Percentiles rank a stretch among this genome's conserved stretches.
Conservation (phyloP, 768 basidiomycete genomes). For the Gautieria morchelliformis region DNA sequence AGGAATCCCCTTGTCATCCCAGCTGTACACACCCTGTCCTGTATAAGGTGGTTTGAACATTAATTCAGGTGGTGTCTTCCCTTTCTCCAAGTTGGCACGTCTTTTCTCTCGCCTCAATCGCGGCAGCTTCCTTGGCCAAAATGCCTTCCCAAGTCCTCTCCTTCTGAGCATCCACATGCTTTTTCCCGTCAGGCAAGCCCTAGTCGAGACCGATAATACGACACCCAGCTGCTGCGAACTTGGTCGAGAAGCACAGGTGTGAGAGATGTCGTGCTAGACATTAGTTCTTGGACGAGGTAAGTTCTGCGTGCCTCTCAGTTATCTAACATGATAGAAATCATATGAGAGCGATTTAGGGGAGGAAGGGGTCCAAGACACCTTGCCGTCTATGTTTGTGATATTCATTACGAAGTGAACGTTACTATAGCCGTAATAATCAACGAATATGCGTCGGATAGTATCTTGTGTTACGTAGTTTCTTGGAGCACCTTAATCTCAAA, state of each 20-base stretch:
- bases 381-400: slow-evolving; percentile 98
- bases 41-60: slow-evolving; percentile 82
- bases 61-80: slow-evolving; percentile 59
- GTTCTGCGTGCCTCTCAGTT: slow-evolving; percentile 84
- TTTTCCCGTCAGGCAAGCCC: slow-evolving; percentile 44
- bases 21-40: slow-evolving; percentile 66
- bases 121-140: slow-evolving; percentile 58
- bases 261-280: slow-evolving; percentile 41
- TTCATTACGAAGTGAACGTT: slow-evolving; percentile 99
- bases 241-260: slow-evolving; percentile 47
- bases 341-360: slow-evolving; percentile 17
- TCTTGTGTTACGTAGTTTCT: slow-evolving; percentile 98
- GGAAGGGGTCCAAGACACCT: slow-evolving; percentile 41
- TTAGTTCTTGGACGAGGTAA: slow-evolving; percentile 57
- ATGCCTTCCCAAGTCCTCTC: slow-evolving; percentile 48
- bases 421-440: slow-evolving; percentile 94
- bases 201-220: slow-evolving; percentile 58
- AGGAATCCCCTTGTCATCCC: slow-evolving; percentile 81
- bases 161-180: slow-evolving; percentile 39
- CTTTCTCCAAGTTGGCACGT: slow-evolving; percentile 76
- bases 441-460: slow-evolving; percentile 78
- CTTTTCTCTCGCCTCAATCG: slow-evolving; percentile 58
- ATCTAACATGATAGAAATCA: slow-evolving; percentile 47
- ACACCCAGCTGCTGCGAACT: slow-evolving; percentile 54
- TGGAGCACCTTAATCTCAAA: neutral